Evolutionary conservation across 257 asterid genomes (phyloP), one percentile per base, ranked within the genome.

Genomic region (Galeopsis tetrahit): DNA sequence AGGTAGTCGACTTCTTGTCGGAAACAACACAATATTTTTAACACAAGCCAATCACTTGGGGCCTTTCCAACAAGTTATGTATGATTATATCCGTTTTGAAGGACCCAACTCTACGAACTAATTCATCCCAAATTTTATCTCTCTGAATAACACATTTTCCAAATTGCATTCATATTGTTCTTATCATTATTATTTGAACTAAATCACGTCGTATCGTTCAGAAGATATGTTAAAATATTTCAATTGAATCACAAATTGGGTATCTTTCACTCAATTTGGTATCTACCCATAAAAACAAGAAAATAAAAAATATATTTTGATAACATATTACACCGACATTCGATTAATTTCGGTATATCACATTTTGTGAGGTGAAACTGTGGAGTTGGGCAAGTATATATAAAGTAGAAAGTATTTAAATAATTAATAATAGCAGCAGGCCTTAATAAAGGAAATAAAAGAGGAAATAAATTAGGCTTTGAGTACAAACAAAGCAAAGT

Each of bases 21-120:
- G 95, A 42, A 73, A 21, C n/a, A 86, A 90, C 78, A 81, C 71
- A 5, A 36, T 89, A 2, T 82, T 71, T 38, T 70, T 89, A 9
- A 81, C 77, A 42, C 96, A 87, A 6, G 67, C 77, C 0, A 72
- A 64, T 6, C 52, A 10, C 3, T 40, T 2, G 0, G 76, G 74
- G 31, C 82, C 71, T 8, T 84, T 82, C 21, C 39, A 28, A 17
- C 80, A 75, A 35, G 66, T 88, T 61, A 86, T 88, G 92, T 86
- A 90, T 58, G 96, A 79, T 64, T 74, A 74, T 38, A 79, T 79
- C 31, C 73, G 79, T 28, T 40, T 79, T 1, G 79, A 79, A 63
- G 77, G 70, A 7, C 77, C 82, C 0, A 2, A n/a, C 10, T 49
- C 46, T 0, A n/a, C 42, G 13, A 46, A 14, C 17, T 56, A 4